Evolutionary conservation across 495 filamentous ascomycete species (phyloP).

Genomic region (Hyaloscypha bicolor): DNA sequence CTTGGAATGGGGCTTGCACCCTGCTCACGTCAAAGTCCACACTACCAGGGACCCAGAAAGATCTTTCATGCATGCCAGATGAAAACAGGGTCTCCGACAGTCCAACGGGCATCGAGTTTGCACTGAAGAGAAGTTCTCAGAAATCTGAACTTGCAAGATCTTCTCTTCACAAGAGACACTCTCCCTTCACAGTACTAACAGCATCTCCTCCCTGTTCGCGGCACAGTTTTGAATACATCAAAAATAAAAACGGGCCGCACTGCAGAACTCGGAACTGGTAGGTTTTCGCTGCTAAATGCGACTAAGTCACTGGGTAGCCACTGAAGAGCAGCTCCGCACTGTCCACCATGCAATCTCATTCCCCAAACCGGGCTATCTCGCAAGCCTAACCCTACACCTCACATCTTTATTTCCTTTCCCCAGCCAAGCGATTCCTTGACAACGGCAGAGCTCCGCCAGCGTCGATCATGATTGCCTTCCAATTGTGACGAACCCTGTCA

Average conservation of each 20-base stretch:
- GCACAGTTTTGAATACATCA: not conserved
- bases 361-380: not conserved
- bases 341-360: conserved; percentile 8
- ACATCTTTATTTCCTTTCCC: conserved; percentile 15
- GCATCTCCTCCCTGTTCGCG: not conserved
- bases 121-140: not conserved
- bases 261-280: not conserved
- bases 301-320: not conserved
- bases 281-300: not conserved
- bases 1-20: not conserved
- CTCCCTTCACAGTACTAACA: not conserved
- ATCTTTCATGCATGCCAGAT: not conserved
- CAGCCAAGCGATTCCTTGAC: conserved; percentile 15
- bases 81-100: not conserved
- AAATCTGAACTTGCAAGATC: not conserved
- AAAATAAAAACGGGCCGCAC: not conserved
- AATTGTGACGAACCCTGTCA: not conserved
- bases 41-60: not conserved
- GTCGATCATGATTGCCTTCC: conserved; percentile 11
- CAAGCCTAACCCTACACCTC: conserved; percentile 1
- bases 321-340: not conserved
- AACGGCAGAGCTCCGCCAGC: conserved; percentile 15
- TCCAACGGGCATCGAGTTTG: not conserved
- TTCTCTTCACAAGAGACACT: not conserved
- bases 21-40: not conserved